phyloP scores from a whole-genome alignment of 2,329 filamentous ascomycete species.

The Pestalotiopsis sp. region DNA sequence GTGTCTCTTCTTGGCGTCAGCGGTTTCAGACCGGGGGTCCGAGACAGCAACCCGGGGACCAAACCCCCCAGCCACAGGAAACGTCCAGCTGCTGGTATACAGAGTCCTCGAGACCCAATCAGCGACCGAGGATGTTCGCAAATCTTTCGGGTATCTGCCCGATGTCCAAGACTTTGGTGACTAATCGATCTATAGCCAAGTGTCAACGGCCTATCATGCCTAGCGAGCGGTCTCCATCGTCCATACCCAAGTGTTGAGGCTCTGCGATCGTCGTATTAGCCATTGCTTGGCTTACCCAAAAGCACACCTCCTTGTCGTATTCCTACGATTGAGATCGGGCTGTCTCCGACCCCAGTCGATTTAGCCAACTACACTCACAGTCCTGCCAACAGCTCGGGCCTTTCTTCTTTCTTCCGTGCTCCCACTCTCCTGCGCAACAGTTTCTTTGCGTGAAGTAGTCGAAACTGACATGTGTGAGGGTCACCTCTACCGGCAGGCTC shows the following conservation, averaged over 20 bases:
- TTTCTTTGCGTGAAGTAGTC: neutral
- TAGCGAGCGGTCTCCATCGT: neutral
- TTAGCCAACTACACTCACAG: neutral
- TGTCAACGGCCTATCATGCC: neutral
- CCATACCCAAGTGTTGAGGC: neutral
- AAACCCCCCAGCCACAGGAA: neutral
- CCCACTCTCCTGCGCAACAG: neutral
- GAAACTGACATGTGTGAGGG: neutral
- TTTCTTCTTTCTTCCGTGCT: neutral
- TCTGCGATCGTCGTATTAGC: neutral
- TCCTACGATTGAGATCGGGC: neutral
- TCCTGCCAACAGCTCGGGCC: neutral
- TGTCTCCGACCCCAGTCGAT: neutral
- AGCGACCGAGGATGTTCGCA: neutral
- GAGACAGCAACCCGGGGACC: neutral
- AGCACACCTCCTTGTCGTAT: neutral
- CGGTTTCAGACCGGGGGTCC: conserved; percentile 8
- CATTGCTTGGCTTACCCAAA: neutral
- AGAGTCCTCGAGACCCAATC: neutral
- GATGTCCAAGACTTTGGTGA: neutral
- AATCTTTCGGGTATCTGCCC: neutral
- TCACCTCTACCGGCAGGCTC: neutral
- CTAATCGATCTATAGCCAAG: neutral
- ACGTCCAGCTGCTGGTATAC: neutral
- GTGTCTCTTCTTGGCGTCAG: conserved; percentile 9